Evolutionary conservation across 345 rosid genomes (phyloP).

Genomic region (Eucalyptus erythrocorys): DNA sequence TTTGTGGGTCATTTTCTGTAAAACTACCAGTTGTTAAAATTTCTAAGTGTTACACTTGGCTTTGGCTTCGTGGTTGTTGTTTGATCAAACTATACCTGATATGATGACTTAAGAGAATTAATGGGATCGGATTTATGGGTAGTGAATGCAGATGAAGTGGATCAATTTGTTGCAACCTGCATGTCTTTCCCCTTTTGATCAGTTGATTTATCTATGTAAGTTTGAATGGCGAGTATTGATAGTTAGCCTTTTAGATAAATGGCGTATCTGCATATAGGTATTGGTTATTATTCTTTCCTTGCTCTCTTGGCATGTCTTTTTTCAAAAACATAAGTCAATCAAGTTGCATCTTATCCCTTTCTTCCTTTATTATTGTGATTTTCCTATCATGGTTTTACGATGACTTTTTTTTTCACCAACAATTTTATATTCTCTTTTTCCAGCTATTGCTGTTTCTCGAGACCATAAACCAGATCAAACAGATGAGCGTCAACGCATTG

Average conservation of each 20-base stretch:
- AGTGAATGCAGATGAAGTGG: not conserved
- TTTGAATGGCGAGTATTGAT: not conserved
- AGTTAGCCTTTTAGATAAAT: not conserved
- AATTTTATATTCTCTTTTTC: not conserved
- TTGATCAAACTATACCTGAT: not conserved
- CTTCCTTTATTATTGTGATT: not conserved
- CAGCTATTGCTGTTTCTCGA: slow-evolving; percentile 96
- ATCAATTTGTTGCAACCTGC: not conserved
- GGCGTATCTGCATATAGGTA: not conserved
- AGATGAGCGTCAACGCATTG: slow-evolving; percentile 97
- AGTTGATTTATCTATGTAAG: not conserved
- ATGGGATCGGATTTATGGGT: not conserved
- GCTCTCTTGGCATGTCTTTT: not conserved
- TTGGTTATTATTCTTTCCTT: not conserved
- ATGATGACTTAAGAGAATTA: not conserved
- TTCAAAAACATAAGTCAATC: not conserved
- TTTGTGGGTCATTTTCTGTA: not conserved
- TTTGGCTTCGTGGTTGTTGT: not conserved
- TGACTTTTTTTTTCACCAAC: not conserved
- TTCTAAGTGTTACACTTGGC: not conserved
- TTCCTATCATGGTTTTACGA: not conserved
- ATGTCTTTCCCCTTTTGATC: not conserved
- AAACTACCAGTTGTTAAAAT: not conserved
- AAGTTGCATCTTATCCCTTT: not conserved
- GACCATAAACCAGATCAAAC: slow-evolving; percentile 99